Conservation (phyloP, 1,284 basidiomycete genomes). For the Papiliotrema laurentii region DNA sequence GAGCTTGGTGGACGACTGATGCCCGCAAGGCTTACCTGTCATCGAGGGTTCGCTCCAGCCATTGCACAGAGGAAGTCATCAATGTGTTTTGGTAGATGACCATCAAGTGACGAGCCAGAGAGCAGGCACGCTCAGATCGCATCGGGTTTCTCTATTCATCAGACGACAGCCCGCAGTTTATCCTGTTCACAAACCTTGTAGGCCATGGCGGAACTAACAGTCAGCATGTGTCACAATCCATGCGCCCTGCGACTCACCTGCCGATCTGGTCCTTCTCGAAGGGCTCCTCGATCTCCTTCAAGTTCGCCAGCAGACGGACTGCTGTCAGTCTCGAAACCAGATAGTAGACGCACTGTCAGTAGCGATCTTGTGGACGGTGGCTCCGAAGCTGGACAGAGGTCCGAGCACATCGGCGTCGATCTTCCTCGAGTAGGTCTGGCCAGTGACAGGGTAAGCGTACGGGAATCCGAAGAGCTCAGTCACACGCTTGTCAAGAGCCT, state of each 20-base stretch:
- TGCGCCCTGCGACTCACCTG: constrained; percentile 14
- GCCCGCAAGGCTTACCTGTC: constrained; percentile 59
- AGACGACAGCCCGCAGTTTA: not conserved
- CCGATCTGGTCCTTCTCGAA: constrained; percentile 99
- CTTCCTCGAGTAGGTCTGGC: constrained; percentile 97
- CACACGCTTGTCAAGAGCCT: constrained; percentile 81
- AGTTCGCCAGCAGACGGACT: constrained; percentile 78
- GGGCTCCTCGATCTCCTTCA: constrained; percentile 98
- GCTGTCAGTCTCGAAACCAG: not conserved
- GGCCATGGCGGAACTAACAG: constrained; percentile 83
- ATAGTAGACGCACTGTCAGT: constrained; percentile 61
- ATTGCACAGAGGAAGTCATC: constrained; percentile 87
- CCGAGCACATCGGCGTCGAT: constrained; percentile 92
- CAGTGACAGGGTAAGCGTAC: constrained; percentile 95
- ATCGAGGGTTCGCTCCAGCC: constrained; percentile 95
- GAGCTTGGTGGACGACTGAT: not conserved
- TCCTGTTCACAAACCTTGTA: constrained; percentile 63
- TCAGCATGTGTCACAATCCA: not conserved
- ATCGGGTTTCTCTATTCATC: constrained; percentile 78
- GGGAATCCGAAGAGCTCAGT: constrained; percentile 87
- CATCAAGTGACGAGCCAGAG: constrained; percentile 88
- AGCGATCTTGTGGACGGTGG: constrained; percentile 95
- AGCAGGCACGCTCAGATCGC: constrained; percentile 97
- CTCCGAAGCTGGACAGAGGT: constrained; percentile 84
- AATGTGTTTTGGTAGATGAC: constrained; percentile 86